Percentiles rank a stretch among this genome's conserved stretches.
Evolutionary conservation across 192 early-diverging fungal genomes (phyloP).

Genomic region (Spinellus fusiger): DNA sequence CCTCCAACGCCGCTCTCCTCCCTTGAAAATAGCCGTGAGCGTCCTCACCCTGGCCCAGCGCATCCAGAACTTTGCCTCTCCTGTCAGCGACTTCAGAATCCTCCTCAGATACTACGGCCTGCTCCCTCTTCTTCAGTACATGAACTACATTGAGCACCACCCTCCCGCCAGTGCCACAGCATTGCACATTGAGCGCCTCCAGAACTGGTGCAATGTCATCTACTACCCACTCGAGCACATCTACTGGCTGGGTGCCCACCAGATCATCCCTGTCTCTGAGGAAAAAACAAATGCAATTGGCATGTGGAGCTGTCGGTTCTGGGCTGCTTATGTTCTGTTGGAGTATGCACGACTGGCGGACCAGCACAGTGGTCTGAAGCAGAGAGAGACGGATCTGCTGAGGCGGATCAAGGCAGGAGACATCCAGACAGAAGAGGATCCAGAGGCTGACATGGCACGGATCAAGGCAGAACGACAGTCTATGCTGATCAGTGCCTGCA

Average conservation of each 20-base stretch:
- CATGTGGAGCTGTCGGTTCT: conserved; percentile 95
- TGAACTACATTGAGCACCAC: conserved; percentile 70
- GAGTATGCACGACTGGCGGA: conserved; percentile 80
- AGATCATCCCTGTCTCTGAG: conserved; percentile 71
- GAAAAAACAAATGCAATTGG: conserved; percentile 69
- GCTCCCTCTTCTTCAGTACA: conserved; percentile 83
- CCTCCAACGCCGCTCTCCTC: conserved; percentile 40
- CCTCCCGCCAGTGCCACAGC: conserved; percentile 59
- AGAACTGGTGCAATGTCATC: conserved; percentile 76
- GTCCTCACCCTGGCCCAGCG: conserved; percentile 59
- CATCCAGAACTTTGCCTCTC: conserved; percentile 71
- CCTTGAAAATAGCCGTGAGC: conserved; percentile 4
- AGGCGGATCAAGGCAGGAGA: conserved; percentile 52
- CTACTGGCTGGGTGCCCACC: conserved; percentile 89
- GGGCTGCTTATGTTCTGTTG: conserved; percentile 88
- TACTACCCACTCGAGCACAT: conserved; percentile 97
- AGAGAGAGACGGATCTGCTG: conserved; percentile 37
- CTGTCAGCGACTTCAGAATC: conserved; percentile 90
- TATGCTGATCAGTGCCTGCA: conserved; percentile 67
- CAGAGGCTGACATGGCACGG: conserved; percentile 59
- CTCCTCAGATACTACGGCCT: conserved; percentile 83
- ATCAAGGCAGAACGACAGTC: conserved; percentile 51
- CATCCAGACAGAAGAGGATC: conserved; percentile 38
- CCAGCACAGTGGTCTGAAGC: conserved; percentile 55
- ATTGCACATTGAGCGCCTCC: conserved; percentile 71